Conservation (phyloP, 2,329 filamentous ascomycete species). For the Colletotrichum abscissum region DNA sequence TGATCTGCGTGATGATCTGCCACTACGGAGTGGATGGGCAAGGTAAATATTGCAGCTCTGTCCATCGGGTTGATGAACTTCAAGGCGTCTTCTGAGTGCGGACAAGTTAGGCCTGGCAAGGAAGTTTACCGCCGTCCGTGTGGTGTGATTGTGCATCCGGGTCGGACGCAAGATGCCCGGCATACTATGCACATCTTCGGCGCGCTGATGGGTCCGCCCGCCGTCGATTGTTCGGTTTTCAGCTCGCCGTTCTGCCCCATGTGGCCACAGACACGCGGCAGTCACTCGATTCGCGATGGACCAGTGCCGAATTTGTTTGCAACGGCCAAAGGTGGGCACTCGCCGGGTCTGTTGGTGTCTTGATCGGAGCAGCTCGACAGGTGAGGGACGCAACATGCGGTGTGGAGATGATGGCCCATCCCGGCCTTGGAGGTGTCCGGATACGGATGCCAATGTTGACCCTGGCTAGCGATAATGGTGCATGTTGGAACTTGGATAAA, state of each 20-base stretch:
- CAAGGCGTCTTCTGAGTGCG: too few species aligned
- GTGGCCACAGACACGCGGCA: not conserved
- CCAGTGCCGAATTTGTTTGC: not conserved
- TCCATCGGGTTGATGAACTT: too few species aligned
- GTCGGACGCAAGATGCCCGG: conserved; percentile 1
- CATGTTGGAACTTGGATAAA: not conserved
- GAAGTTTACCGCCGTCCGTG: not conserved
- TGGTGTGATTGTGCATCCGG: not conserved
- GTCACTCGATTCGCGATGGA: not conserved
- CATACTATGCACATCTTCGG: not conserved
- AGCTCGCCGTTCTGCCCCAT: not conserved
- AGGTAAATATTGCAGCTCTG: too few species aligned
- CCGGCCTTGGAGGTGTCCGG: not conserved
- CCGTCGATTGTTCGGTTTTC: not conserved
- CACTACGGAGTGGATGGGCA: too few species aligned
- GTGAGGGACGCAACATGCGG: not conserved
- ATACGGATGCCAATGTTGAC: not conserved
- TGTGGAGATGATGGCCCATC: not conserved
- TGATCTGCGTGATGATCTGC: too few species aligned
- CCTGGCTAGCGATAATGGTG: not conserved
- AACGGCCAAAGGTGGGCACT: not conserved
- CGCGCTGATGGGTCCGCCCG: not conserved
- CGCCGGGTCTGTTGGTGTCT: not conserved
- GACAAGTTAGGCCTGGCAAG: not conserved
- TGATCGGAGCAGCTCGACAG: not conserved